These are phyloP conservation scores for Pseudogymnoascus sp. DNA, from an alignment of 2,329 filamentous ascomycete species.

Conservation along the genomic window DNA sequence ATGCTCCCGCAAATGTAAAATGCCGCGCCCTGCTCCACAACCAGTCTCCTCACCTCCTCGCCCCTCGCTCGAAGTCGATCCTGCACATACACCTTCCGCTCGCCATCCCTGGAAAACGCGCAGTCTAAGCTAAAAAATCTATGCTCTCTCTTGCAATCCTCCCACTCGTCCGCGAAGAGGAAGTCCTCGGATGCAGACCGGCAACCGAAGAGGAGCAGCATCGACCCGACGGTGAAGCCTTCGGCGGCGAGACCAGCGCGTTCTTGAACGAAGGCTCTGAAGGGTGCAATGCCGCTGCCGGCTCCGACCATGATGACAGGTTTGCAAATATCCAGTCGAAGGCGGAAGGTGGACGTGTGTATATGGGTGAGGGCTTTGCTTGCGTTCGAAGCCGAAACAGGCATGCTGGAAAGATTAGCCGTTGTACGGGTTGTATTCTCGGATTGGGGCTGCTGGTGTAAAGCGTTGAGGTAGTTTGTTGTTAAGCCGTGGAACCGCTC, in stretches of 20 bases:
- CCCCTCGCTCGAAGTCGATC: conserved; percentile 22
- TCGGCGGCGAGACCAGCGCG: conserved; percentile 16
- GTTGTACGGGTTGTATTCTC: no score
- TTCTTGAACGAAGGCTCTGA: conserved; percentile 27
- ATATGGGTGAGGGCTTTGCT: not conserved
- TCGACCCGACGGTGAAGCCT: conserved; percentile 21
- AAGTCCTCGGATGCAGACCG: conserved; percentile 16
- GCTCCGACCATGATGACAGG: conserved; percentile 28
- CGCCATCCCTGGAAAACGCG: conserved; percentile 18
- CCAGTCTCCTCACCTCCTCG: conserved; percentile 16
- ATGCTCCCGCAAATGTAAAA: conserved; percentile 22
- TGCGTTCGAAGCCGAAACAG: no score
- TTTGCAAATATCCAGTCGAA: conserved; percentile 19
- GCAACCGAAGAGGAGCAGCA: conserved; percentile 24
- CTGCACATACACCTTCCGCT: conserved; percentile 21
- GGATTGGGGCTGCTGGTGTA: no score
- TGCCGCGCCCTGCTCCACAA: conserved; percentile 20
- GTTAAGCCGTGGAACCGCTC: no score
- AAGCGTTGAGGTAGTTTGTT: no score
- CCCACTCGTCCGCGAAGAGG: conserved; percentile 19
- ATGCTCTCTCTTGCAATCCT: conserved; percentile 18
- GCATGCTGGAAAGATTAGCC: no score
- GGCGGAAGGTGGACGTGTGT: conserved; percentile 12
- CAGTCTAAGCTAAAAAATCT: no score
- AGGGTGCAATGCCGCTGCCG: conserved; percentile 28